A percentile compares a stretch with the other conserved stretches of the same genome.
Conservation (phyloP, 2,329 filamentous ascomycete species). For the Aspergillaceae sp. region DNA sequence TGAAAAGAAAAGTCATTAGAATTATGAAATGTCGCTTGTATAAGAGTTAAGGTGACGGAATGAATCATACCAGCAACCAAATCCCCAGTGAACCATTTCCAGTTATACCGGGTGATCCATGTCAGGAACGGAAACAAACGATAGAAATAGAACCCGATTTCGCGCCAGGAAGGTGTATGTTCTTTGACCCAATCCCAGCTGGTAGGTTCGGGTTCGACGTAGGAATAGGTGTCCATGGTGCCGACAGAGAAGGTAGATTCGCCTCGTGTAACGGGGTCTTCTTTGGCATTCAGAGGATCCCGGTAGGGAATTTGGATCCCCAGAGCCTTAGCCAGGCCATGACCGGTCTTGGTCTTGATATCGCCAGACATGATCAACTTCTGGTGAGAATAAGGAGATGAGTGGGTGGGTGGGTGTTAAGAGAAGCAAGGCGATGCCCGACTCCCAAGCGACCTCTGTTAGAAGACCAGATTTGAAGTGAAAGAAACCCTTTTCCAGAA, state of each 20-base stretch:
- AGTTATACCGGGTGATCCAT: constrained; percentile 88
- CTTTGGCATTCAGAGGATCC: constrained; percentile 43
- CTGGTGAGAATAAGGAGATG: neutral
- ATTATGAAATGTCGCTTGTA: no score
- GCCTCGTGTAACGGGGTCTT: constrained; percentile 61
- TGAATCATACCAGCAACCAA: constrained; percentile 64
- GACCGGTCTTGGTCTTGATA: constrained; percentile 53
- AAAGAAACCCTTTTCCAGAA: neutral
- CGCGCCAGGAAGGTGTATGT: constrained; percentile 50
- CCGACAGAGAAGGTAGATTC: constrained; percentile 70
- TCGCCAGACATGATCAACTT: constrained; percentile 21
- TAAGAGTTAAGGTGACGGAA: neutral
- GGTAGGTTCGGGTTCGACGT: constrained; percentile 74
- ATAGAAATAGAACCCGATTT: constrained; percentile 53
- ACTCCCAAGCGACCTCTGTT: neutral
- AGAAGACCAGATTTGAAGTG: neutral
- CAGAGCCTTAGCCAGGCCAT: constrained; percentile 65
- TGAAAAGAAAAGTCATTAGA: constrained; percentile 15
- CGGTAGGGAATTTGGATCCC: constrained; percentile 72
- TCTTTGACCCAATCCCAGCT: constrained; percentile 62
- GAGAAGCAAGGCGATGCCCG: neutral
- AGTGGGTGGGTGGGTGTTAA: neutral
- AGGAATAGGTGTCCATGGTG: constrained; percentile 69
- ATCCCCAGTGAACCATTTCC: constrained; percentile 82
- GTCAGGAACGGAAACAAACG: constrained; percentile 76